Conservation (phyloP, 768 basidiomycete species). For the Kwoniella mangroviensis region DNA sequence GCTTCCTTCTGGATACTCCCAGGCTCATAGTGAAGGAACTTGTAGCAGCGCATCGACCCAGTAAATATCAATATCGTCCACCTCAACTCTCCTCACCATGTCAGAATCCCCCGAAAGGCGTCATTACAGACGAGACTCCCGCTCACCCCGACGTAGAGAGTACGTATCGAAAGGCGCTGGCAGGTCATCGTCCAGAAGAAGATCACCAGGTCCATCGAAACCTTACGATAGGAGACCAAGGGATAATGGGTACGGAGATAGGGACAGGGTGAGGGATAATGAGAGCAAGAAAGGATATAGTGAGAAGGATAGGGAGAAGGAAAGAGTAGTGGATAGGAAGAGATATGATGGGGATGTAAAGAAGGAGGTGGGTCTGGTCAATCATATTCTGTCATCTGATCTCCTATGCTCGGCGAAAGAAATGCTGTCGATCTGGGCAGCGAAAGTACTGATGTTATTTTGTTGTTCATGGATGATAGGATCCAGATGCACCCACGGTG, state of each 20-base stretch:
- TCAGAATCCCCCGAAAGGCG: constrained; percentile 24
- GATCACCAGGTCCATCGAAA: constrained; percentile 27
- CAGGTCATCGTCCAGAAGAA: constrained; percentile 33
- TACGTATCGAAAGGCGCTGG: constrained; percentile 38
- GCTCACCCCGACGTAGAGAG: constrained; percentile 34
- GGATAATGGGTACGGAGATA: constrained; percentile 48
- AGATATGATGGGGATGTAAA: constrained; percentile 45
- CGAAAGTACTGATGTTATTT: background rate
- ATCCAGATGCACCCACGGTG: constrained; percentile 55
- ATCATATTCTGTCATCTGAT: no score
- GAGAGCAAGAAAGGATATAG: constrained; percentile 32
- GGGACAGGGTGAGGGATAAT: constrained; percentile 32
- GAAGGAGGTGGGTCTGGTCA: constrained; percentile 28
- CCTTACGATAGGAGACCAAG: constrained; percentile 26
- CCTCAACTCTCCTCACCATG: constrained; percentile 4
- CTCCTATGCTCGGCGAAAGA: background rate
- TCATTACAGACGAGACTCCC: constrained; percentile 30
- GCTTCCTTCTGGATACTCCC: no score
- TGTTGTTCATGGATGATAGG: constrained; percentile 27
- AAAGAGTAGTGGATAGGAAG: constrained; percentile 50
- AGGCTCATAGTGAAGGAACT: no score
- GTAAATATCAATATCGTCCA: no score
- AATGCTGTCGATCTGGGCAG: background rate
- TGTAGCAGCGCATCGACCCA: no score
- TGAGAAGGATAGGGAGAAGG: constrained; percentile 52